Base-by-base conservation (phyloP, 805 yeast genomes). In the Hanseniaspora clermontiae region DNA sequence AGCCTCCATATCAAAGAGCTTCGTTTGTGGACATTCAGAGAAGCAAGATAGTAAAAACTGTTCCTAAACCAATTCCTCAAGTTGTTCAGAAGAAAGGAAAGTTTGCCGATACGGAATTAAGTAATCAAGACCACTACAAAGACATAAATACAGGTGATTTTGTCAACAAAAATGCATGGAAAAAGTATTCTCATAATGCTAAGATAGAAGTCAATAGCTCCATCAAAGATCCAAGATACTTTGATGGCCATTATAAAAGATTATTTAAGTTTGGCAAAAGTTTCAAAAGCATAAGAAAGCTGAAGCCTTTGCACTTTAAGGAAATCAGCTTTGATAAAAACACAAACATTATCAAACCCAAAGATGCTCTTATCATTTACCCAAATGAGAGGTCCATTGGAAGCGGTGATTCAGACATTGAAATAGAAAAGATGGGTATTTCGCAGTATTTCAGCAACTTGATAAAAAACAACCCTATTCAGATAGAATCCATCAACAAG, bases 61-160 rank as follows among this genome's bases (percentile, higher is more conserved):
- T 32, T 11, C n/a, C 40, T 19, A 42, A 7, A 7, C 29, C 40
- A 7, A 47, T 34, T 14, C 47, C 54, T 14, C 17, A 19, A 17
- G n/a, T 42, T 20, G 10, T 42, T 15, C 37, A 39, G 17, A 24
- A 20, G 15, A 15, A 32, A 36, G 43, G 51, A 10, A 53, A 19
- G 20, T 53, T 53, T 32, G 11, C 12, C 17, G 17, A 45, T 15
- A 15, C 51, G 10, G 57, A 53, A 15, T n/a, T 53, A 20, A n/a
- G 40, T 15, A 3, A 53, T 19, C 57, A 53, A 46, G 51, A 53
- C 4, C 57, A 53, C 20, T 53, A 53, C 17, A 53, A 46, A 14
- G 29, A 46, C 20, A 20, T 53, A 19, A 15, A 37, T 5, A 39
- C 46, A 1, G 57, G 57, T n/a, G 43, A 46, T 2, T 53, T 38